Evolutionary conservation across 2,329 filamentous ascomycete genomes (phyloP), one percentile per base, ranked within the genome.

Genomic region (Fusarium longipes): DNA sequence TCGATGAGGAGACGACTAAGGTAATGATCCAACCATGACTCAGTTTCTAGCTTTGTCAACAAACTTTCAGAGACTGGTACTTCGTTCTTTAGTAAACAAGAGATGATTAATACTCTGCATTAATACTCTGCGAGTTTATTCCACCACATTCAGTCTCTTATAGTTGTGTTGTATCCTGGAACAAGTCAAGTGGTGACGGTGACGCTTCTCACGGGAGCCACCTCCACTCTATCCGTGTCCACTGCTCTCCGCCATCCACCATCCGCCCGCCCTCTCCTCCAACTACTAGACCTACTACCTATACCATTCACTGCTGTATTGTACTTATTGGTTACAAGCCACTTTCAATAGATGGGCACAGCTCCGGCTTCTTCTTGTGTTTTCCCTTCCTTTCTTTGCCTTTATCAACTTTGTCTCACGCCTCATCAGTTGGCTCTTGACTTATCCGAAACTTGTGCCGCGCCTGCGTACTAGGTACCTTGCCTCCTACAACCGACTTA

Each of bases 141-240:
- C 11, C 15, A 25, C 36, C 6, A 3, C 6, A n/a, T 25, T 25
- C 17, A 8, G 17, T 27, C 24, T 17, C 18, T 43, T 24, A 43
- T 43, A 40, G 24, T 17, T 43, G 40, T 43, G 24, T 9, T 27
- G 40, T 43, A 12, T 48, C 22, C 39, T 33, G 45, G 63, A 52
- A 60, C n/a, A n/a, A n/a, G n/a, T 50, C 40, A 47, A 70, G 61
- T 71, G 66, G 70, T 74, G 69, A 73, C 71, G 70, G 70, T 67
- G 72, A 72, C 56, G 48, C 58, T 57, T 62, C 49, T 56, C 39
- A 63, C 59, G 50, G 65, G 63, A 67, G 49, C 57, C 59, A 62
- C 72, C 71, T 74, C 71, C 70, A 70, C 71, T 61, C 53, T 65
- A 68, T 61, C 70, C 68, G 63, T 47, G 52, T 57, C 57, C 43